These are phyloP conservation scores for Kalanchoe fedtschenkoi DNA, from an alignment of 164 flowering plant genomes.

Conservation along the genomic window DNA sequence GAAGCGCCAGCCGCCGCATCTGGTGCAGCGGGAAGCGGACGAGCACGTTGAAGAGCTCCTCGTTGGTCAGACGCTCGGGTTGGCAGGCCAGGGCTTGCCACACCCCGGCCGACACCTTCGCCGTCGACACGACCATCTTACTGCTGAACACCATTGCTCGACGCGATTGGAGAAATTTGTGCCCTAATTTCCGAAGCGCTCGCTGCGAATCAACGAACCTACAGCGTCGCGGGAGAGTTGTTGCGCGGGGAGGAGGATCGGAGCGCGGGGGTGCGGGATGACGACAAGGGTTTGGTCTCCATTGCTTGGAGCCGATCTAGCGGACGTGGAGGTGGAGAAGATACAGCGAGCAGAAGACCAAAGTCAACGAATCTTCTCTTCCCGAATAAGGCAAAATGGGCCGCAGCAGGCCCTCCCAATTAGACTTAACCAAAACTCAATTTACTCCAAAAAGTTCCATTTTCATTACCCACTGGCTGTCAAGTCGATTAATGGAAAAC, in stretches of 20 bases:
- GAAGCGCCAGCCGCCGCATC: background rate
- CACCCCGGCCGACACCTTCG: background rate
- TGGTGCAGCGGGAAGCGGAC: background rate
- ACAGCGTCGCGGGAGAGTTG: background rate
- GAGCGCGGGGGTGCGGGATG: background rate
- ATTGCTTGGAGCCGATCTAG: background rate
- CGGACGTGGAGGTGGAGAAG: background rate
- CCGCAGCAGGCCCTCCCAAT: too few relatives aligned
- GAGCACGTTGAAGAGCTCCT: background rate
- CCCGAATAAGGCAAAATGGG: too few relatives aligned
- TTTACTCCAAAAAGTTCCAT: too few relatives aligned
- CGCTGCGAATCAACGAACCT: background rate
- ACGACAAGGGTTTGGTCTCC: background rate
- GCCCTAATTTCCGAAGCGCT: slow-evolving; percentile 1
- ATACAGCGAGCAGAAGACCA: background rate
- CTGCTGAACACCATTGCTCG: slow-evolving; percentile 1
- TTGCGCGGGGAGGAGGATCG: background rate
- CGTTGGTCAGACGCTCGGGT: background rate
- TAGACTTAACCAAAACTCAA: too few relatives aligned
- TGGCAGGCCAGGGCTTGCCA: background rate
- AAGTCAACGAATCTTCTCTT: background rate
- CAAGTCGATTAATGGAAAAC: too few relatives aligned
- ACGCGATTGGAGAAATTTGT: background rate
- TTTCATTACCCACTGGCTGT: too few relatives aligned
- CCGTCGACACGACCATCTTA: slow-evolving; percentile 1